Conservation (phyloP, 257 asterid species). For the Plantago elongata region DNA sequence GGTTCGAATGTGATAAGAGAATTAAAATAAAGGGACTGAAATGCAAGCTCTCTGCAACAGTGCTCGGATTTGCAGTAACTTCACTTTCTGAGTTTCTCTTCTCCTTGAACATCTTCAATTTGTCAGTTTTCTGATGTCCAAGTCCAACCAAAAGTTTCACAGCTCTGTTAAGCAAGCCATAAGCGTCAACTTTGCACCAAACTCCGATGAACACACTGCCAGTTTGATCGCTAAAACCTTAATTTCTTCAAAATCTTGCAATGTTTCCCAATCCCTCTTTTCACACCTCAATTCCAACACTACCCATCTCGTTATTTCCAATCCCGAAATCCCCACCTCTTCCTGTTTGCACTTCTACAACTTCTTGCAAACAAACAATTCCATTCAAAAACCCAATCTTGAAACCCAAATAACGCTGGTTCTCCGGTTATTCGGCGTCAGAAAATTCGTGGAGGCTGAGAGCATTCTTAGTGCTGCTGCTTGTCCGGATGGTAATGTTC, state of each 20-base stretch:
- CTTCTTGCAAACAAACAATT: constrained; percentile 31
- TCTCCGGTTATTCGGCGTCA: constrained; percentile 52
- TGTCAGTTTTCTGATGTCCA: constrained; percentile 37
- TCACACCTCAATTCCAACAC: constrained; percentile 40
- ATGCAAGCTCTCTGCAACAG: too few species aligned
- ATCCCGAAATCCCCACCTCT: constrained; percentile 47
- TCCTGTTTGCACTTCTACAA: constrained; percentile 61
- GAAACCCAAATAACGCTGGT: constrained; percentile 43
- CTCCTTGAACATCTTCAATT: too few species aligned
- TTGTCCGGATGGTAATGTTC: constrained; percentile 29
- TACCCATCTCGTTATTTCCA: constrained; percentile 51
- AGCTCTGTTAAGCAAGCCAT: constrained; percentile 37
- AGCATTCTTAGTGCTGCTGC: constrained; percentile 44
- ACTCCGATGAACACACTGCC: constrained; percentile 42
- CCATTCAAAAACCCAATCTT: constrained; percentile 43
- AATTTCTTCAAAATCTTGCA: constrained; percentile 27
- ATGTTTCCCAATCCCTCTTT: constrained; percentile 32
- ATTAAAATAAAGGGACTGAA: too few species aligned
- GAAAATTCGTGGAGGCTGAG: constrained; percentile 60
- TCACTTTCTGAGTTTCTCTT: too few species aligned
- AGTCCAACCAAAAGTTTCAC: constrained; percentile 28
- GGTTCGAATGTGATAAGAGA: too few species aligned
- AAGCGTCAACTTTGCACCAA: constrained; percentile 19
- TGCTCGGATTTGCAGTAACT: too few species aligned
- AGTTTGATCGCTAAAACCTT: constrained; percentile 48